Base-by-base conservation (phyloP, 2,329 filamentous ascomycete species). In the Cladosporium sp. region DNA sequence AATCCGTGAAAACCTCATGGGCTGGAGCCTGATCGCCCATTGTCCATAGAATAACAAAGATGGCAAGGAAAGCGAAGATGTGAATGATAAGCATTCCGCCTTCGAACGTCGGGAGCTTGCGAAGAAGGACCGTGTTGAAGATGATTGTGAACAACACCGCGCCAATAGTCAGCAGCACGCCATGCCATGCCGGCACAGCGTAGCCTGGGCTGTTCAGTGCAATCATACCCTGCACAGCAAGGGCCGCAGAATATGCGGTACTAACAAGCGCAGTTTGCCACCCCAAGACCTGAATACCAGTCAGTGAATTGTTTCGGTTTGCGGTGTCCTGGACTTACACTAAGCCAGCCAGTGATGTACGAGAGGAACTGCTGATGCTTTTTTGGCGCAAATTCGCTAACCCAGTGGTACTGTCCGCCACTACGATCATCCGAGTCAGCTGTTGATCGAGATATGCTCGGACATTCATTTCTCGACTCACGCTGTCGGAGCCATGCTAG, bases 151-250 rank as follows among this genome's bases (percentile, higher is more conserved):
- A 32, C 7, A 47, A 30, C 7, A 12, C 27, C n/a, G 18, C 25
- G 16, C 35, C 43, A 16, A 57, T 41, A 1, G 49, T 55, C 3
- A 74, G 52, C 48, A 73, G 57, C 2, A 71, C 73, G 6, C 67
- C 71, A 48, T 73, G 71, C 70, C 70, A 74, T 41, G 62, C 51
- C 36, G 71, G 59, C 3, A 67, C 63, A 11, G 55, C 52, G 50
- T 73, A 74, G 3, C 57, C 56, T 0, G 63, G 60, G 32, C 69
- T 57, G 48, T 72, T 72, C 36, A 74, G 53, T 16, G 71, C 63
- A 12, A 71, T 62, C 11, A 74, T 53, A 0, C 71, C 72, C 16
- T 45, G 42, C 8, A 45, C 32, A 11, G 42, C 42, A 4, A 45
- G 42, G 7, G 42, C 42, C 2, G 30, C 42, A 16, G 30, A 36